Percentiles rank a stretch among this genome's conserved stretches.
These are phyloP conservation scores for Arthroderma uncinatum DNA, from an alignment of 2,329 filamentous ascomycete genomes.

Conservation along the genomic window DNA sequence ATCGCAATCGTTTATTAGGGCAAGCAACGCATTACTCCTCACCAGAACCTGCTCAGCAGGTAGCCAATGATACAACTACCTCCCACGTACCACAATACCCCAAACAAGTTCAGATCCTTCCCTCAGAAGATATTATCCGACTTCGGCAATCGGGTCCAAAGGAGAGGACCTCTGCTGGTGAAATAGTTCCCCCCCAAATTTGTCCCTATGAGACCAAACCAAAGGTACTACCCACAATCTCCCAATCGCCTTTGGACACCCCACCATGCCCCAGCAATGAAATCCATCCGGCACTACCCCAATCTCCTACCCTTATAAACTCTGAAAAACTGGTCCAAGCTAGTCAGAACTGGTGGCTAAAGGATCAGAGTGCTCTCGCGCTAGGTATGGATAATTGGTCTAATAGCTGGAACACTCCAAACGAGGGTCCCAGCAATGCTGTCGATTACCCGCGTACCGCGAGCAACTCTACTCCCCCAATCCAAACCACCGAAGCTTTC, in stretches of 20 bases:
- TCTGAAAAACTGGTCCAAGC: conserved; percentile 52
- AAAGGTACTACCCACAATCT: background rate
- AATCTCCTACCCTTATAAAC: conserved; percentile 39
- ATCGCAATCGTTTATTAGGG: background rate
- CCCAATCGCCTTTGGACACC: background rate
- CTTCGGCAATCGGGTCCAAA: background rate
- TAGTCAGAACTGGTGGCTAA: conserved; percentile 54
- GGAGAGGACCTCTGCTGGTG: background rate
- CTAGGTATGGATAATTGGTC: conserved; percentile 49
- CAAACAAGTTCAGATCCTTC: background rate
- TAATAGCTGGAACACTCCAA: conserved; percentile 7
- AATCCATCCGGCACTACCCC: background rate
- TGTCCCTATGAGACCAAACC: background rate
- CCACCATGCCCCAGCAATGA: background rate
- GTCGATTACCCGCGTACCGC: background rate
- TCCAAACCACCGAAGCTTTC: background rate
- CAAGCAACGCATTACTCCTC: background rate
- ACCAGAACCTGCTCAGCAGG: background rate
- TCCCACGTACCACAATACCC: background rate
- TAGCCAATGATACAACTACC: background rate
- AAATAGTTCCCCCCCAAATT: background rate
- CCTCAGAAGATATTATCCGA: background rate
- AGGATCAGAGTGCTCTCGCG: conserved; percentile 51
- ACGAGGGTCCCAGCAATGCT: background rate
- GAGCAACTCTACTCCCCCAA: background rate